Evolutionary conservation across 2,329 filamentous ascomycete genomes (phyloP), one percentile per base, ranked within the genome.

Genomic region (Sporothrix brunneoviolacea): DNA sequence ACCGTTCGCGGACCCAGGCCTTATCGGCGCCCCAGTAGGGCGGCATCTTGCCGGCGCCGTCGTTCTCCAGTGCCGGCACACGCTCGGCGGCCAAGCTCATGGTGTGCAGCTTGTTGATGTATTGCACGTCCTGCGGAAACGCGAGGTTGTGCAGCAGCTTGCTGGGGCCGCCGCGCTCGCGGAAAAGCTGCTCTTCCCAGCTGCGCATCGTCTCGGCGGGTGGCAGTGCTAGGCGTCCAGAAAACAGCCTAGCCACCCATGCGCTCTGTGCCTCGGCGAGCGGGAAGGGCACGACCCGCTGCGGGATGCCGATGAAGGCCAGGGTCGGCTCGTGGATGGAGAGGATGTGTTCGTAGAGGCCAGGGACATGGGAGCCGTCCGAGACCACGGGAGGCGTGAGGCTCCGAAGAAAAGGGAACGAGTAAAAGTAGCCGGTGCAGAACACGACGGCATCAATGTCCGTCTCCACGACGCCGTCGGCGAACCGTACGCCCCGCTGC

Each of bases 261-360:
- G 84, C 80, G 2, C 76, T 74, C 61, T 91, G 86, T 1, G 77
- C 81, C 64, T 91, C 84, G 0, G 81, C 76, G 7, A 87, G 62
- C 0, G 83, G 82, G 55, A 90, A 89, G 0, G 87, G 86, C 3
- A 88, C 82, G 22, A 89, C 74, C 44, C 82, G 80, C 58, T 86
- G 82, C 2, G 80, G 81, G 0, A 83, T 76, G 0, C 83, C 83
- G 13, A 86, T 66, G 53, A 86, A 86, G 0, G 72, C 68, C 1
- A 87, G 66, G 0, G 78, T 77, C 0, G 83, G 81, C 53, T 87
- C 82, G 0, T 75, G 73, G 40, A 85, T 85, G 63, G 85, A 86
- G 60, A 84, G 86, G 12, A 87, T 80, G 27, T 50, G 42, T 15
- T 53, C 28, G 42, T 53, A 53, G 19, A 53, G 48, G 16, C 15